Evolutionary conservation across 169 alveolate genomes (phyloP), one percentile per base, ranked within the genome.

Genomic region (Eimeria acervulina): DNA sequence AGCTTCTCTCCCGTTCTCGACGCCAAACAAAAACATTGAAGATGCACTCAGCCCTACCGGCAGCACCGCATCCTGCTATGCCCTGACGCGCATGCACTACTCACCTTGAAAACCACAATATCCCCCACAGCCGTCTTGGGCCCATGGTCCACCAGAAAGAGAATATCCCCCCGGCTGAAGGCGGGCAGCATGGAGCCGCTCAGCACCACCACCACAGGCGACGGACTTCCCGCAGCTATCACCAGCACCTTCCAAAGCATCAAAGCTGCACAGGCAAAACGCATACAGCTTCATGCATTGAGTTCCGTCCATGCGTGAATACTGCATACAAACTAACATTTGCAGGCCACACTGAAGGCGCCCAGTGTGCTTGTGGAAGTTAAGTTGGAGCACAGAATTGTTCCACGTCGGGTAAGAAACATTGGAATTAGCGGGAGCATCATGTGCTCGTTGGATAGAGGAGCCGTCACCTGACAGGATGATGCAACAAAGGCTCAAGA

Each of bases 101-200:
- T 28, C 66, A 52, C 97, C 74, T 95, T 90, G 83, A 96, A 96
- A 19, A 96, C 97, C 61, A 96, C 78, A 40, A 96, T 94, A 40
- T 96, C 97, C n/a, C 97, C 97, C 10, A 88, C 93, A 0, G 55
- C 68, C 44, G 90, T 47, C 26, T 23, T 92, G 5, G 93, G 95
- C 23, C 93, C 96, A 17, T 78, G 70, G 85, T 94, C 90, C 26
- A 47, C 51, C 52, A 99, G 97, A 93, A 98, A 98, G 52, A 99
- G 96, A 38, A 99, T 99, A 95, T 99, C 99, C 7, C 99, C 99
- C 96, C 99, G 96, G 96, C 98, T 97, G 95, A 98, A 98, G 51
- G 99, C 98, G 0, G 99, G 99, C 96, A 98, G 99, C 99, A 99
- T 99, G 80, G 99, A 97, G 42, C 99, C 99, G 28, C 93, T 68